A percentile compares a stretch with the other conserved stretches of the same genome.
These are phyloP conservation scores for Chlamydomonas incerta DNA, from an alignment of 139 green algal species.

Conservation along the genomic window DNA sequence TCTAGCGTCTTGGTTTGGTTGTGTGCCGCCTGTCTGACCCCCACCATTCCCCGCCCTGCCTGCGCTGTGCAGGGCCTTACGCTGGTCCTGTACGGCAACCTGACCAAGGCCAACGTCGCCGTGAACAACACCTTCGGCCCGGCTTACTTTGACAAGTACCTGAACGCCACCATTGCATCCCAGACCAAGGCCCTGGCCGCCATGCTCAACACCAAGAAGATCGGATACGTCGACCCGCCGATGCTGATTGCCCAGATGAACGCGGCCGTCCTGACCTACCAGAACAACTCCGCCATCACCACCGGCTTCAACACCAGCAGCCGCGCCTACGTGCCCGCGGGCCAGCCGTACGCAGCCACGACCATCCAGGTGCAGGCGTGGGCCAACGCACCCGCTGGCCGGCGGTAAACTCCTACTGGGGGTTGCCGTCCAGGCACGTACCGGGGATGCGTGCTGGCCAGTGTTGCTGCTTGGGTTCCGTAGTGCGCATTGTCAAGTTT, in stretches of 20 bases:
- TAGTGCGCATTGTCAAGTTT: no score
- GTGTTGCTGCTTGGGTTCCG: no score
- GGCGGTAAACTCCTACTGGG: no score
- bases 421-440: no score
- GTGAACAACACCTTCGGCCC: not conserved
- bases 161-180: not conserved
- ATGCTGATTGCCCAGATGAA: not conserved
- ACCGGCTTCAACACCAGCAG: constrained; percentile 8
- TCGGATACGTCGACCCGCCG: constrained; percentile 9
- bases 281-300: not conserved
- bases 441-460: no score
- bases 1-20: no score
- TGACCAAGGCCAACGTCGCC: not conserved
- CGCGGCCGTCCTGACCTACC: not conserved
- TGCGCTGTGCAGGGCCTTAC: no score
- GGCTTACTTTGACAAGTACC: not conserved
- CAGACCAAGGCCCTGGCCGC: not conserved
- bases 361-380: not conserved
- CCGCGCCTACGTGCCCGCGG: not conserved
- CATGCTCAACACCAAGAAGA: constrained; percentile 10
- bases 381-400: no score
- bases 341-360: not conserved
- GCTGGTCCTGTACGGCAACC: no score
- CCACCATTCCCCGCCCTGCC: no score
- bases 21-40: no score